These are phyloP conservation scores for Dysphania ambrosioides DNA, from an alignment of 148 eudicot genomes.

Conservation along the genomic window DNA sequence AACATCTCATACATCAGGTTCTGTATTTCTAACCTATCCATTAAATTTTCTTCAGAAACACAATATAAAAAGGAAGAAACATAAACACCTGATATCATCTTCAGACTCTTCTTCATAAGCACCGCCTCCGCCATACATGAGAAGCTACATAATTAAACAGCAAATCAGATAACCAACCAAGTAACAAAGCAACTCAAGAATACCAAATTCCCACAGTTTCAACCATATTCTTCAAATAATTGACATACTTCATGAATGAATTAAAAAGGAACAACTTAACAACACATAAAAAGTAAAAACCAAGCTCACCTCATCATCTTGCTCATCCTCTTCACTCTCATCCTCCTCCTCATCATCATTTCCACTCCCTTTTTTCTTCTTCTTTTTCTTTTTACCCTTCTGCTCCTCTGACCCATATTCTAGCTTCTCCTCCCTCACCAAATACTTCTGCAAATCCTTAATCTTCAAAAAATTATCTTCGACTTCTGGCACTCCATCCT, in stretches of 20 bases:
- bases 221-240: no score
- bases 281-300: background rate
- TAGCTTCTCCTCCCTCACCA: slow-evolving; percentile 55
- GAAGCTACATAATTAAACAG: slow-evolving; percentile 46
- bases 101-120: slow-evolving; percentile 40
- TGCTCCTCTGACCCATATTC: slow-evolving; percentile 54
- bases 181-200: slow-evolving; percentile 1
- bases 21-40: background rate
- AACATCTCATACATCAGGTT: background rate
- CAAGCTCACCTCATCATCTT: slow-evolving; percentile 32
- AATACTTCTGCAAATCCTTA: slow-evolving; percentile 69
- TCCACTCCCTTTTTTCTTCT: slow-evolving; percentile 30
- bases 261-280: background rate
- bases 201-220: background rate
- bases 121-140: slow-evolving; percentile 45
- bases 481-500: slow-evolving; percentile 44
- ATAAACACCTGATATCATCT: slow-evolving; percentile 49
- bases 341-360: slow-evolving; percentile 45
- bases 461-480: slow-evolving; percentile 83
- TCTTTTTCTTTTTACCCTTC: slow-evolving; percentile 23
- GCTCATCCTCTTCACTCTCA: slow-evolving; percentile 24
- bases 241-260: background rate
- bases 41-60: background rate
- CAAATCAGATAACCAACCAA: background rate
- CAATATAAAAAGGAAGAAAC: background rate